Evolutionary conservation across 2,329 filamentous ascomycete genomes (phyloP), one percentile per base, ranked within the genome.

Genomic region (Pseudogymnoascus verrucosus): DNA sequence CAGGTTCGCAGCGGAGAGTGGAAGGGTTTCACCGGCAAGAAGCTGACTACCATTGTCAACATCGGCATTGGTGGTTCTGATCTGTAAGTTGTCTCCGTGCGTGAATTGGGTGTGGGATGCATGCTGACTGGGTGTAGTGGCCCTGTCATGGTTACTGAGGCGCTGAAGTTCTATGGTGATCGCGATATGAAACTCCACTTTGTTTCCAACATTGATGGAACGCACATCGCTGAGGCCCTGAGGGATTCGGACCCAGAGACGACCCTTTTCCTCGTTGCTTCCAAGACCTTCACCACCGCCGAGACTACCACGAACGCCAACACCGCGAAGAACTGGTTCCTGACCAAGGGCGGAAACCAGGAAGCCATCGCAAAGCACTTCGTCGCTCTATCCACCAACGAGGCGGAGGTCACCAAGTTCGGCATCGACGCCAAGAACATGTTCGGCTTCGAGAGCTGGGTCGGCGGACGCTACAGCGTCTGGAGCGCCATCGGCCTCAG

Each of bases 381-480:
- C 74, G 95, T 97, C 64, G 95, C 95, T 54, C 86, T 99, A 62
- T 98, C 95, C 60, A 99, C 95, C 76, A 99, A 99, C 79, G 90
- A 93, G 79, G 76, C 81, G 62, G 93, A 98, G 81, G 95, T 99
- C 67, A 92, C 90, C 79, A 98, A 98, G 83, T 99, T 99, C 73
- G 95, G 95, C 69, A 99, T 99, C 73, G 93, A 98, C 80, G 89
- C 88, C 79, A 93, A 93, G 84, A 99, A 98, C 84, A 99, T 99
- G 95, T 99, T 99, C 74, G 93, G 92, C 72, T 99, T 99, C 76
- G 93, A 93, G 78, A 96, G 90, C 79, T 99, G 95, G 95, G 93
- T 98, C 62, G 95, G 95, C 76, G 95, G 95, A 64, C 90, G 95
- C 65, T 99, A 99, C 85, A 96, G 92, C 65, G 95, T 99, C 69